Base-by-base conservation (phyloP, 495 filamentous ascomycete species). In the Penicillium nucicola region DNA sequence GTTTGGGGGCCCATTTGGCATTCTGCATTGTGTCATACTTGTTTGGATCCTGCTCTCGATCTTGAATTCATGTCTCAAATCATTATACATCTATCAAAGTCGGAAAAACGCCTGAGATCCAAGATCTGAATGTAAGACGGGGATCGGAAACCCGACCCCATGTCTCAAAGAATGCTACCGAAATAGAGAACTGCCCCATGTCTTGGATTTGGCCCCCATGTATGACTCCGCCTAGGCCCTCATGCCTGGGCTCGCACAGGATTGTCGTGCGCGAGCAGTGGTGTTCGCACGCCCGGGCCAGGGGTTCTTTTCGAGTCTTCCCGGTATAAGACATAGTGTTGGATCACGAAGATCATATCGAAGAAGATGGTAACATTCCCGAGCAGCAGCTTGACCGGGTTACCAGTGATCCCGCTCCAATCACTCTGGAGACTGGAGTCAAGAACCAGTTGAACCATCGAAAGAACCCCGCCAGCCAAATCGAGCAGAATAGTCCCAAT, bases 391-490 rank as follows among this genome's bases (percentile, higher is more conserved):
- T 98, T 98, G 54, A 92, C 84, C 3, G 92, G 90, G 55, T 97
- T 98, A 0, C 95, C 93, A 0, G 84, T 86, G 47, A 97, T 75
- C 2, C 92, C 93, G 7, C 84, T 87, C 90, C 90, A 96, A 66
- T 95, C 89, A 25, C 76, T 75, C 62, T 96, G 87, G 9, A 96
- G 66, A 50, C 85, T 88, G 17, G 87, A 89, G 68, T 98, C 93
- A 38, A 97, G 79, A 8, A 87, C 64, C 46, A 96, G 75, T 66
- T 98, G 93, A 2, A 78, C 66, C 28, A 97, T 77, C 23, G 89
- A 95, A n/a, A 97, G 67, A 4, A 92, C 57, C 12, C 92, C 89
- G 3, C 93, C 93, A 10, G 74, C 61, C 55, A 95, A 72, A 59
- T 97, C 93, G 13, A 97, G 72, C n/a, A 96, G 73, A 47, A 93